phyloP scores from a whole-genome alignment of 768 basidiomycete species.

The Mycena polygramma region DNA sequence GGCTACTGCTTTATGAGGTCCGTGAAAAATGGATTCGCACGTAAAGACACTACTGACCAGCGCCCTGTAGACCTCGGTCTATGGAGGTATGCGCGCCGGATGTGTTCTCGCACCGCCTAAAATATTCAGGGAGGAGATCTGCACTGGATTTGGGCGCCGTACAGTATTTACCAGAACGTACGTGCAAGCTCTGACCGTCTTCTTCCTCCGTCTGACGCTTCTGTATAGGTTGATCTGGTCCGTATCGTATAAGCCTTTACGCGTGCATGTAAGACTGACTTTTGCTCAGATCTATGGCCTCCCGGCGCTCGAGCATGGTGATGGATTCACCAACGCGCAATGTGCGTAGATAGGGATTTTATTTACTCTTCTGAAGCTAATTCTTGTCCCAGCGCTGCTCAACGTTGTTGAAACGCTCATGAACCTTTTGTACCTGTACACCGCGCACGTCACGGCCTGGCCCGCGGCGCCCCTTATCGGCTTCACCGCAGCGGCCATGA shows the following conservation, averaged over 20 bases:
- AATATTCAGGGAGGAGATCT: conserved; percentile 78
- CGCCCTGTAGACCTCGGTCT: conserved; percentile 76
- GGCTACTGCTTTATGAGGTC: conserved; percentile 87
- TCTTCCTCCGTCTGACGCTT: conserved; percentile 33
- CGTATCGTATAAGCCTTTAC: conserved; percentile 19
- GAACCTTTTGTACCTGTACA: conserved; percentile 82
- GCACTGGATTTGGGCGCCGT: conserved; percentile 93
- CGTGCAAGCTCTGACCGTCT: conserved; percentile 17
- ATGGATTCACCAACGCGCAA: conserved; percentile 91
- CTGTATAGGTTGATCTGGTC: conserved; percentile 52
- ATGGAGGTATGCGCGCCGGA: conserved; percentile 61
- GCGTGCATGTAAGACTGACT: conserved; percentile 41
- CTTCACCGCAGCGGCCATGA: conserved; percentile 80
- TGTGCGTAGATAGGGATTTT: conserved; percentile 57
- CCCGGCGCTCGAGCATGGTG: conserved; percentile 69
- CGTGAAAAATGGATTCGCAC: conserved; percentile 37
- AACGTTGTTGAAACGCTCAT: conserved; percentile 85
- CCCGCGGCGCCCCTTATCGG: conserved; percentile 82
- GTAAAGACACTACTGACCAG: conserved; percentile 9
- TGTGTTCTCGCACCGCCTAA: not conserved
- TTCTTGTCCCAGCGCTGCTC: conserved; percentile 68
- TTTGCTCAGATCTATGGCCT: conserved; percentile 73
- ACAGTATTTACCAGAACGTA: conserved; percentile 81
- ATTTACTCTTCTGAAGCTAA: not conserved
- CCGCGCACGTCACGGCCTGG: conserved; percentile 71